Evolutionary conservation across 352 stramenopile genomes (phyloP).

Genomic region (Lagenidium giganteum): DNA sequence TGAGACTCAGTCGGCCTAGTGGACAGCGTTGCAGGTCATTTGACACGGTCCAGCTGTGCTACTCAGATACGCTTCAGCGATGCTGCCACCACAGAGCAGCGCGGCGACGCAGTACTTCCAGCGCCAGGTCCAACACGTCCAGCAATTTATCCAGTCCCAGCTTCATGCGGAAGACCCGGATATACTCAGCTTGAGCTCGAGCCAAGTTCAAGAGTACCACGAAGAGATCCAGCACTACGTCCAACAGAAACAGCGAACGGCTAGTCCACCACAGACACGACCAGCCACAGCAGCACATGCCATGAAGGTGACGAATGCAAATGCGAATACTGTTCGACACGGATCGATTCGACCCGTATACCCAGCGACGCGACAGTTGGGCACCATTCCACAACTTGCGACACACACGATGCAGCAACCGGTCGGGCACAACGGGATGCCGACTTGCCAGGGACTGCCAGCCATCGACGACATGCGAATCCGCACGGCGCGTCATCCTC

Average conservation of each 20-base stretch:
- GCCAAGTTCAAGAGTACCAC: conserved; percentile 14
- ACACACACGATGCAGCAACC: not conserved
- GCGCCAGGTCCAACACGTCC: conserved; percentile 13
- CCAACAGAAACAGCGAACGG: conserved; percentile 15
- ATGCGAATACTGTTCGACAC: no score
- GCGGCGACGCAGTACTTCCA: conserved; percentile 5
- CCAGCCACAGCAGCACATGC: not conserved
- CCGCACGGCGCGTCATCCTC: not conserved
- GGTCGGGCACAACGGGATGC: not conserved
- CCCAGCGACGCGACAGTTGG: conserved; percentile 10
- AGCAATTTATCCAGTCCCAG: conserved; percentile 17
- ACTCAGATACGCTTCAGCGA: not conserved
- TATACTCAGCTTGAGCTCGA: conserved; percentile 13
- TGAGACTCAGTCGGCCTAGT: not conserved
- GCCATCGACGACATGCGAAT: not conserved
- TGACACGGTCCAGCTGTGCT: not conserved
- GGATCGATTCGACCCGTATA: no score
- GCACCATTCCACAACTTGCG: not conserved
- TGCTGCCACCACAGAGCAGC: not conserved
- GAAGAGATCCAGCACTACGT: conserved; percentile 20
- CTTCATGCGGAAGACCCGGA: conserved; percentile 11
- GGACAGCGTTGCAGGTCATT: not conserved
- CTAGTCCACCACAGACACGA: conserved; percentile 1
- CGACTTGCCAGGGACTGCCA: conserved; percentile 1
- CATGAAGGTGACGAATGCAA: not conserved